Percentiles rank a stretch among this genome's conserved stretches.
Conservation (phyloP, 371 early-diverging fungal species). For the Nematocida homosporus region DNA sequence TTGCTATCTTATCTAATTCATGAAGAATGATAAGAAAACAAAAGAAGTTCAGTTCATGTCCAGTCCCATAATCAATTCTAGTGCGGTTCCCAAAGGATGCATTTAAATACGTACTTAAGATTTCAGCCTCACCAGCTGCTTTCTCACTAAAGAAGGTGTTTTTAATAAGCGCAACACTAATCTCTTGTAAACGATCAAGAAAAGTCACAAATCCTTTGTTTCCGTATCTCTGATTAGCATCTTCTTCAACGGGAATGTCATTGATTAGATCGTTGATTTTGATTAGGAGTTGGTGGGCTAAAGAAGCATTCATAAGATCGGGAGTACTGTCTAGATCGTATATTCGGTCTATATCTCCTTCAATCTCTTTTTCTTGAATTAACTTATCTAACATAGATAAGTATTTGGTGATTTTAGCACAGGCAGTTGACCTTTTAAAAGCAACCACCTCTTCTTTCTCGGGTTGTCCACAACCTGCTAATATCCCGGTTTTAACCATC, state of each 20-base stretch:
- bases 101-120: slow-evolving; percentile 75
- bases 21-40: slow-evolving; percentile 73
- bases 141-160: neutral
- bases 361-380: slow-evolving; percentile 19
- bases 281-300: neutral
- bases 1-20: slow-evolving; percentile 21
- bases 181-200: slow-evolving; percentile 10
- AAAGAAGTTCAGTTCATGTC: slow-evolving; percentile 92
- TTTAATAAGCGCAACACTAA: slow-evolving; percentile 8
- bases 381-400: slow-evolving; percentile 3
- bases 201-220: slow-evolving; percentile 47
- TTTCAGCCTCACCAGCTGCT: slow-evolving; percentile 56
- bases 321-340: slow-evolving; percentile 9
- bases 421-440: slow-evolving; percentile 41
- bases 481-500: neutral
- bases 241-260: slow-evolving; percentile 29
- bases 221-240: slow-evolving; percentile 45
- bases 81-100: slow-evolving; percentile 86
- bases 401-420: slow-evolving; percentile 24
- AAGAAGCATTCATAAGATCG: neutral
- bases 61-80: slow-evolving; percentile 96
- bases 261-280: slow-evolving; percentile 15
- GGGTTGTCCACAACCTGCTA: slow-evolving; percentile 2
- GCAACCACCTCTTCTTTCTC: slow-evolving; percentile 34
- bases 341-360: slow-evolving; percentile 19